Evolutionary conservation across 306 rosid genomes (phyloP), one percentile per base, ranked within the genome.

Genomic region (Cucumis cinereus): DNA sequence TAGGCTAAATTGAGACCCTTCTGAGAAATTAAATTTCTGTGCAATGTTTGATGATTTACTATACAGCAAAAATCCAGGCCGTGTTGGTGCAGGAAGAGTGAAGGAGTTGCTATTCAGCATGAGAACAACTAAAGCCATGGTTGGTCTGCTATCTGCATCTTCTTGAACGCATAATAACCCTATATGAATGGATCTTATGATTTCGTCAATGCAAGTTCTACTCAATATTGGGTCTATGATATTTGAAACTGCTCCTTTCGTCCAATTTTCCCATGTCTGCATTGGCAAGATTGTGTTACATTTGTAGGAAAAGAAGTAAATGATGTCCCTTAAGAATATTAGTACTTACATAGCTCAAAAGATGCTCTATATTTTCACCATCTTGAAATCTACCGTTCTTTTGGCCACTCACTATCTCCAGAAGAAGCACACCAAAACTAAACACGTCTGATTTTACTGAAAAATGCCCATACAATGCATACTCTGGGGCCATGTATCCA

Each of bases 181-280:
- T 2, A 73, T n/a, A 47, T 73, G 77, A 61, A 33, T 54, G 49
- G 62, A 73, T 53, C 61, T 52, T 16, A 52, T 11, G 6, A 73
- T 54, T 30, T n/a, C 77, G 30, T 72, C 55, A 7, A 22, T 20
- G 55, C 35, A 11, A 22, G 75, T 47, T 45, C 57, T 1, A 45
- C 1, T 7, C 75, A 69, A 6, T 14, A 23, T 73, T 4, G 60
- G 77, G 38, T 73, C 77, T 73, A 73, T 50, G 26, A 73, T 50
- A 30, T 14, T 22, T n/a, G 33, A 2, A 30, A 30, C 28, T 2
- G 41, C 35, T 26, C 77, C 63, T 52, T 73, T 28, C 17, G 12
- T 52, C 77, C 77, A 73, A 12, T 73, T 73, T 33, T 52, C 49
- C 75, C 58, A 70, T 43, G 75, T 45, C 75, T 70, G 58, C 40